Evolutionary conservation across 139 green algal genomes (phyloP).

Genomic region (Tetradesmus obliquus): DNA sequence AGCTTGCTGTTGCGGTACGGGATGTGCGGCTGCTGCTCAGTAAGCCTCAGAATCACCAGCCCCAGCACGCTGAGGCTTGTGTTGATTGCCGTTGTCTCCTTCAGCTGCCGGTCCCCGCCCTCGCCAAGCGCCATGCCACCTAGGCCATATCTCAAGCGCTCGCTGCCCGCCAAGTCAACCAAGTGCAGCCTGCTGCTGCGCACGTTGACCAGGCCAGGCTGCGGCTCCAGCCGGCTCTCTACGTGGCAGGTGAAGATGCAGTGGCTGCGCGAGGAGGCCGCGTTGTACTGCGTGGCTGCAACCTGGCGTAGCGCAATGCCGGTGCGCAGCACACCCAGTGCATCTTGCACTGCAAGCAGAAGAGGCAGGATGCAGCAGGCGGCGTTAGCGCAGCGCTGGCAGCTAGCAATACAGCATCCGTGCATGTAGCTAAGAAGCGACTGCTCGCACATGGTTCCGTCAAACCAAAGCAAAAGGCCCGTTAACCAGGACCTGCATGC

Average conservation of each 20-base stretch:
- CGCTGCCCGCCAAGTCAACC: constrained; percentile 95
- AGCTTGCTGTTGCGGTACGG: constrained; percentile 98
- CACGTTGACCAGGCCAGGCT: constrained; percentile 38
- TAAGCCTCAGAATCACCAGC: constrained; percentile 89
- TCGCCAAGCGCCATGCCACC: constrained; percentile 64
- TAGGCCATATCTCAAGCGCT: constrained; percentile 65
- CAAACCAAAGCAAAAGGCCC: not conserved
- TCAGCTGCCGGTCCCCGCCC: constrained; percentile 88
- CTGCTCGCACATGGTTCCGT: not conserved
- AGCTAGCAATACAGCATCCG: not conserved
- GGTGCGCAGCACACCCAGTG: constrained; percentile 14
- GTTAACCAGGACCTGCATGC: not conserved
- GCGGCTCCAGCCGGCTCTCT: constrained; percentile 26
- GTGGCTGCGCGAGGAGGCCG: constrained; percentile 70
- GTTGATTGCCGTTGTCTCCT: constrained; percentile 96
- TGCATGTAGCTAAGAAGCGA: not conserved
- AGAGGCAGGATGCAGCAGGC: not conserved
- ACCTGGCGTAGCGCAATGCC: constrained; percentile 46
- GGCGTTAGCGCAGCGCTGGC: not conserved
- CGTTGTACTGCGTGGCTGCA: constrained; percentile 60
- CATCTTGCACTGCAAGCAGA: constrained; percentile 34
- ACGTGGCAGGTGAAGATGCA: constrained; percentile 75
- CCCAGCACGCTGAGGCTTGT: constrained; percentile 93
- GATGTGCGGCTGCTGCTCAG: constrained; percentile 86
- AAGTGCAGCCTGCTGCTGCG: constrained; percentile 84